A percentile compares a stretch with the other conserved stretches of the same genome.
These are phyloP conservation scores for Dorcoceras hygrometricum DNA, from an alignment of 257 asterid species.

Conservation along the genomic window DNA sequence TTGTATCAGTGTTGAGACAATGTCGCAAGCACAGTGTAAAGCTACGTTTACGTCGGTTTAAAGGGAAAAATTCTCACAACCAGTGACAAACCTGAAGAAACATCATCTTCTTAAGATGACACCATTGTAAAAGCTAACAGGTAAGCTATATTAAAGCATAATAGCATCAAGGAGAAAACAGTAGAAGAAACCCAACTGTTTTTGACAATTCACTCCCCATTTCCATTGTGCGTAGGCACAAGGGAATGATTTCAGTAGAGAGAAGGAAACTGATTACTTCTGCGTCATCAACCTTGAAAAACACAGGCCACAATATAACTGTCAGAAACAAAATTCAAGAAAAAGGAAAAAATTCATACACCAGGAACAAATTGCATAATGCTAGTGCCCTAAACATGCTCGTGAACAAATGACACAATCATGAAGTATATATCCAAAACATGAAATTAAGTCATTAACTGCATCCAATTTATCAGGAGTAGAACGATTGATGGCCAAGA, in stretches of 20 bases:
- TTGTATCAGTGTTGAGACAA: background rate
- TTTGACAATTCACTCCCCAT: conserved; percentile 94
- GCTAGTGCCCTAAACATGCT: background rate
- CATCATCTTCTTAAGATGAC: background rate
- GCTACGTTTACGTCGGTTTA: background rate
- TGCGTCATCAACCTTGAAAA: conserved; percentile 82
- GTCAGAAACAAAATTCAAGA: conserved; percentile 7
- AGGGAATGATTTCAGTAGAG: conserved; percentile 88
- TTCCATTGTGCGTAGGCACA: conserved; percentile 96
- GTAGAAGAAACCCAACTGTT: conserved; percentile 61
- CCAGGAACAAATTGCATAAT: background rate
- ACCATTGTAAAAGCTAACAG: conserved; percentile 15
- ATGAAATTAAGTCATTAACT: background rate
- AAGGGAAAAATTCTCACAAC: conserved; percentile 6
- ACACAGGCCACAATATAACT: background rate
- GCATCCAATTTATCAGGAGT: background rate
- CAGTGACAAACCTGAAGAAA: background rate
- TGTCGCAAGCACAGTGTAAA: background rate
- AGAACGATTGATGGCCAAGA: background rate
- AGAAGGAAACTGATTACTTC: conserved; percentile 90
- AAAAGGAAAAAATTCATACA: background rate
- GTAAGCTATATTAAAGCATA: background rate
- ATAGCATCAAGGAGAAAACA: background rate
- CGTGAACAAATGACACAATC: conserved; percentile 1
- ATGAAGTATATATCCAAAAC: background rate